Evolutionary conservation across 768 basidiomycete species (phyloP), one percentile per base, ranked within the genome.

Genomic region (Kwoniella sp.): DNA sequence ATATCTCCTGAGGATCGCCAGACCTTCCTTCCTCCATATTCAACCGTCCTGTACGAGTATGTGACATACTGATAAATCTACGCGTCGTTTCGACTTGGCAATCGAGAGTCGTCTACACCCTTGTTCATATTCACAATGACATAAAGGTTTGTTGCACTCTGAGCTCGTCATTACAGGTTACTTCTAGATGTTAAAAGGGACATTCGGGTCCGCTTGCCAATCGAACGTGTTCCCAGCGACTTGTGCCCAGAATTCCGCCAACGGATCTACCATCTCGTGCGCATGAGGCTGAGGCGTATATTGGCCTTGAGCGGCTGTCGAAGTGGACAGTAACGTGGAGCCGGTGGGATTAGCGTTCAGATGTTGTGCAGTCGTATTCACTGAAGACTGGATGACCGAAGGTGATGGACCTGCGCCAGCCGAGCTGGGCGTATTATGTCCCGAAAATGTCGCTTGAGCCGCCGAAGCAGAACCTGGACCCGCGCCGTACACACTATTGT

Each of bases 131-230:
- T n/a, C n/a, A n/a, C n/a, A n/a, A n/a, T n/a, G n/a, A n/a, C n/a
- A n/a, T n/a, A n/a, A n/a, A n/a, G n/a, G n/a, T n/a, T n/a, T n/a
- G n/a, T n/a, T n/a, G n/a, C n/a, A n/a, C n/a, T n/a, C n/a, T n/a
- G n/a, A n/a, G n/a, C n/a, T n/a, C n/a, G n/a, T n/a, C n/a, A n/a
- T n/a, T n/a, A n/a, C n/a, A n/a, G n/a, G n/a, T n/a, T n/a, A n/a
- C n/a, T n/a, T n/a, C 17, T 57, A 73, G 26, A 77, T 72, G 48
- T 73, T 77, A 69, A 77, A 77, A 11, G 75, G 75, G 2, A 77
- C 73, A 61, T 50, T 73, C 30, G 75, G 75, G 56, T 77, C 75
- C 28, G 75, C 73, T 34, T 62, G 65, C 75, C 75, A 77, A 61
- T 77, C 73, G 57, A 73, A 74, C 15, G 66, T 59, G 20, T 61